Evolutionary conservation across 768 basidiomycete genomes (phyloP), one percentile per base, ranked within the genome.

Genomic region (Tremella yokohamensis): DNA sequence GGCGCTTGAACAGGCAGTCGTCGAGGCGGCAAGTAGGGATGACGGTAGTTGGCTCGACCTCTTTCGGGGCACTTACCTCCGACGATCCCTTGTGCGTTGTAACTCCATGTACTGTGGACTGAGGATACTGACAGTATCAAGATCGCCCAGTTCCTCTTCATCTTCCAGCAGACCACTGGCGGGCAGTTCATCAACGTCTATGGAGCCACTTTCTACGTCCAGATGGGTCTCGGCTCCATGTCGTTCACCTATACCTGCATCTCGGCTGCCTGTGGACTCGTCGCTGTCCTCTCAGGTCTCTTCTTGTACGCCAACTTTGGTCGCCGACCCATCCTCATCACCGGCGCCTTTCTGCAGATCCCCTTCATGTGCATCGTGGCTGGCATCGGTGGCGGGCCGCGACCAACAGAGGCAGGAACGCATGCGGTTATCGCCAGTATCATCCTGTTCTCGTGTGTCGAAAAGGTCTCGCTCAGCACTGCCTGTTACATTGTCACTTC

Each of bases 241-340:
- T 54, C 63, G 0, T 61, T 65, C 53, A 58, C 56, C 56, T 65
- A 61, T 39, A 59, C 59, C 25, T 60, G 48, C 18, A 49, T 64
- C 13, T 60, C 61, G 19, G 56, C 57, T 15, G 40, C 61, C 6
- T 26, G 40, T 37, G 63, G 59, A 22, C 39, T 49, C 15, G 48
- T 65, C 20, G 60, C 56, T 12, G 54, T 60, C 1, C 47, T 51
- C 19, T 57, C 58, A n/a, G 48, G 48, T 22, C 52, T 65, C 29
- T 19, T 61, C 38, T 11, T 57, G 12, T 57, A 56, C 26, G 63
- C 61, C 40, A 34, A 37, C 12, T 55, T 51, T 8, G 63, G 63
- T 19, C 59, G 63, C 6, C 39, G 63, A 49, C 60, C 63, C 8
- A 39, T 65, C 15, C 34, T 49, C 44, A 61, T 65, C 56, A 20